Evolutionary conservation across 108 stramenopile genomes (phyloP).

Genomic region (Hondaea fermentalgiana): DNA sequence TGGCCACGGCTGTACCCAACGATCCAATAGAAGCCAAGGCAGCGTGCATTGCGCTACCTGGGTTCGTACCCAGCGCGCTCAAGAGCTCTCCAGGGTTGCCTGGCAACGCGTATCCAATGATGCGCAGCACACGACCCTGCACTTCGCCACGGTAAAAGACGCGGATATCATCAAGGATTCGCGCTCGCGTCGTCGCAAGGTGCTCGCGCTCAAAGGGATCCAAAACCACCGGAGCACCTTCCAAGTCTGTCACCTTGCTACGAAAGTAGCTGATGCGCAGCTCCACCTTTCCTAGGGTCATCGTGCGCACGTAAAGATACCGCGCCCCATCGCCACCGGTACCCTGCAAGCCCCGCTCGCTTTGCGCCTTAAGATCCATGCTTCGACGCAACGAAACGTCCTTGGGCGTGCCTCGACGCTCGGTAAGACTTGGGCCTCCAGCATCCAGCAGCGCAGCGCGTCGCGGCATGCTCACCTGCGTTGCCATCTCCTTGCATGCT

Average conservation of each 20-base stretch:
- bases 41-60: neutral
- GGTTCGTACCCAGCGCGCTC: neutral
- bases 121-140: neutral
- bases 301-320: neutral
- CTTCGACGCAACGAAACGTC: neutral
- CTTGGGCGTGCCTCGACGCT: neutral
- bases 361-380: neutral
- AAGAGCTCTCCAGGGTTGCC: constrained; percentile 3
- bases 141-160: neutral
- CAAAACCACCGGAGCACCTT: neutral
- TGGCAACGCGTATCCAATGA: neutral
- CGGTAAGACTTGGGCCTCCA: neutral
- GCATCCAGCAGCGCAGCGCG: neutral
- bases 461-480: neutral
- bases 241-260: neutral
- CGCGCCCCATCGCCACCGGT: neutral
- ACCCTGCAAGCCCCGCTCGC: neutral
- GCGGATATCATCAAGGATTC: neutral
- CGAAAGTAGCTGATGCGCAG: neutral
- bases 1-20: neutral
- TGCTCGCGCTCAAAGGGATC: neutral
- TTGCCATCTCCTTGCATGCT: neutral
- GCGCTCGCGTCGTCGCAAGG: neutral
- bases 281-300: neutral
- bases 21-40: neutral